Conservation (phyloP, 805 yeast species). For the Dipodascopsis tothii region DNA sequence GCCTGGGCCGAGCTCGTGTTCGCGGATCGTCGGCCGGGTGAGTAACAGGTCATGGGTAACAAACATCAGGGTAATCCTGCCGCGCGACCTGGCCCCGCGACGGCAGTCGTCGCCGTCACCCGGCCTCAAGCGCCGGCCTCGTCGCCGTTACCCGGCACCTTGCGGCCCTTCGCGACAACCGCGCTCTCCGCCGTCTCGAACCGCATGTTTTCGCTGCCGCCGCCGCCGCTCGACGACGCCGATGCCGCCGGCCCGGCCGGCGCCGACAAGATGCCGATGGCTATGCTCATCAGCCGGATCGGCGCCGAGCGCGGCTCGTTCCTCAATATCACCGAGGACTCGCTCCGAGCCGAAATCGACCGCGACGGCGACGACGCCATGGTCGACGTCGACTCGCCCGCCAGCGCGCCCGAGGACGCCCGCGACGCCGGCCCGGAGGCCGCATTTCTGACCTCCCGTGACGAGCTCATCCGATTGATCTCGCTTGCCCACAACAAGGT, state of each 20-base stretch:
- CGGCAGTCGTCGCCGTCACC: background rate
- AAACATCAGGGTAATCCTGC: too few relatives aligned
- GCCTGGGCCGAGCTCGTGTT: too few relatives aligned
- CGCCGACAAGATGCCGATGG: conserved; percentile 22
- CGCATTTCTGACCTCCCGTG: conserved; percentile 26
- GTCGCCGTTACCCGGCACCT: background rate
- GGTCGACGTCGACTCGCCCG: conserved; percentile 12
- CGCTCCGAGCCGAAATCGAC: conserved; percentile 42
- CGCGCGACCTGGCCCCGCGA: too few relatives aligned
- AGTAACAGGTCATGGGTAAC: too few relatives aligned
- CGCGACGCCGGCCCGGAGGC: conserved; percentile 5
- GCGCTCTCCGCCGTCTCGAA: background rate
- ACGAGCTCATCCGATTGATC: conserved; percentile 24
- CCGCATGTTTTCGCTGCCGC: conserved; percentile 5
- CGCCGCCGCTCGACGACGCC: background rate
- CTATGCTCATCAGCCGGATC: conserved; percentile 48
- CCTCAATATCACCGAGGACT: conserved; percentile 49
- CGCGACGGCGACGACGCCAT: conserved; percentile 13
- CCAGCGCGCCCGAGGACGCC: conserved; percentile 1
- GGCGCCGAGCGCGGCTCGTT: conserved; percentile 55
- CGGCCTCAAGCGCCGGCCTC: conserved; percentile 25
- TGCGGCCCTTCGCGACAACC: background rate
- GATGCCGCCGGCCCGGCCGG: too few relatives aligned
- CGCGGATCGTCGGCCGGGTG: too few relatives aligned
- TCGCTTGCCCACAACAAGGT: conserved; percentile 74